Conservation (phyloP, 2,329 filamentous ascomycete genomes). For the Penicillium verrucosum region DNA sequence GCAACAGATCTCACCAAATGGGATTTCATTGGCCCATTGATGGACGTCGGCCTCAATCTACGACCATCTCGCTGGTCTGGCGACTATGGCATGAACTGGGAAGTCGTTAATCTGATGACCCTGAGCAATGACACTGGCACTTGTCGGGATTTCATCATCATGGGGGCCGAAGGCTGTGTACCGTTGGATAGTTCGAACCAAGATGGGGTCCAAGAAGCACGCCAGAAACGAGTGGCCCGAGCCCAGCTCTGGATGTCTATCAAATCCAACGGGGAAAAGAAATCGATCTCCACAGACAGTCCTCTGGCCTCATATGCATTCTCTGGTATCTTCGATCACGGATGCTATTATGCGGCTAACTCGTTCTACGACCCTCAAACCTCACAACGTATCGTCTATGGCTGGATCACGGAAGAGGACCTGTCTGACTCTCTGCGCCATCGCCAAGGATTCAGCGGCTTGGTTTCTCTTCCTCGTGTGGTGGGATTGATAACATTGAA, state of each 20-base stretch:
- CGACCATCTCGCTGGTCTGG: conserved; percentile 47
- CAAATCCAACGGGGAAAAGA: conserved; percentile 13
- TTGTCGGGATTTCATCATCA: conserved; percentile 43
- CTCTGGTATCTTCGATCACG: conserved; percentile 50
- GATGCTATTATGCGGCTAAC: conserved; percentile 50
- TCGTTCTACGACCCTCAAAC: conserved; percentile 48
- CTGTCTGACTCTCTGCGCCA: conserved; percentile 44
- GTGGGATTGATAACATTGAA: conserved; percentile 41
- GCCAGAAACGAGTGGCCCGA: conserved; percentile 26
- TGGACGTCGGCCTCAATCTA: conserved; percentile 41
- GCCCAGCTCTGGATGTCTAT: conserved; percentile 49
- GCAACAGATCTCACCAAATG: conserved; percentile 43
- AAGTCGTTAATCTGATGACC: conserved; percentile 49
- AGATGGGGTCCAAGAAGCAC: conserved; percentile 6
- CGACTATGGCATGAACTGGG: conserved; percentile 53
- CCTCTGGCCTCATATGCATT: conserved; percentile 38
- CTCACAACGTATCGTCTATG: conserved; percentile 44
- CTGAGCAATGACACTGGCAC: conserved; percentile 31
- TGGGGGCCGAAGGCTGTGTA: conserved; percentile 47
- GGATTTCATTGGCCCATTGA: conserved; percentile 46
- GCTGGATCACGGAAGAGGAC: conserved; percentile 54
- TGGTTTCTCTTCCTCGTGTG: conserved; percentile 48
- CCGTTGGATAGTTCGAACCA: conserved; percentile 4
- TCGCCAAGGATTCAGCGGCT: conserved; percentile 50
- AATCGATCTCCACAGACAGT: neutral